Conservation (phyloP, 2,329 filamentous ascomycete species). For the Myriosclerotinia duriaeana region DNA sequence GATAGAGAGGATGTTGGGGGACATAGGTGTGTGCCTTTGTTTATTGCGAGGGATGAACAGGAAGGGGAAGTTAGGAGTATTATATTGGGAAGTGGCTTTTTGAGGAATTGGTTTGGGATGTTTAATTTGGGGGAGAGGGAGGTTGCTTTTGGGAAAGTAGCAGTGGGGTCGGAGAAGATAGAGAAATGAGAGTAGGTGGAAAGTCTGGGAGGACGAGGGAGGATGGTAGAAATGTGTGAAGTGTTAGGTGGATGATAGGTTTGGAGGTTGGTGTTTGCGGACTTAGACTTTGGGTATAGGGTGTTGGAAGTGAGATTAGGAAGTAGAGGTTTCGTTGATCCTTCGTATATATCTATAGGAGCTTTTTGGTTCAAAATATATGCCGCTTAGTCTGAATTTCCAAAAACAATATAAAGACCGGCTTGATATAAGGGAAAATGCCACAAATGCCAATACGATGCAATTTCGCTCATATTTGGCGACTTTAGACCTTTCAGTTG, state of each 20-base stretch:
- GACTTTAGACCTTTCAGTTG: too few relatives aligned
- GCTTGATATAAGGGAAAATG: too few relatives aligned
- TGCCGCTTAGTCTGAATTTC: neutral
- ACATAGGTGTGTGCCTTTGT: slow-evolving; percentile 24
- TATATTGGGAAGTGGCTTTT: slow-evolving; percentile 26
- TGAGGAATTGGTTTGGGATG: slow-evolving; percentile 25
- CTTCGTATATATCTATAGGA: neutral
- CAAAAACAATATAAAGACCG: neutral
- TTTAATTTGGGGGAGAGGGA: slow-evolving; percentile 25
- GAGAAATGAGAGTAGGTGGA: neutral
- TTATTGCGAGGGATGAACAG: slow-evolving; percentile 20
- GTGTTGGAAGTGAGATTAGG: neutral
- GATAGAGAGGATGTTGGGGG: slow-evolving; percentile 21
- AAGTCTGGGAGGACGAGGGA: neutral
- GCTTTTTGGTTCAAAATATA: neutral
- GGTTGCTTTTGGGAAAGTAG: slow-evolving; percentile 23
- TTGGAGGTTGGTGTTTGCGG: neutral
- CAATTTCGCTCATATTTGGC: too few relatives aligned
- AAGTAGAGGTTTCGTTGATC: neutral
- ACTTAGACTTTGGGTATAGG: neutral
- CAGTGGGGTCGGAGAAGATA: neutral
- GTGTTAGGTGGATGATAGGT: neutral
- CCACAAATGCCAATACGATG: too few relatives aligned
- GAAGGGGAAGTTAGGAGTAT: slow-evolving; percentile 17
- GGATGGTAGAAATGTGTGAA: neutral